A percentile compares a stretch with the other conserved stretches of the same genome.
These are phyloP conservation scores for Coniella lustricola DNA, from an alignment of 2,329 filamentous ascomycete species.

Conservation along the genomic window DNA sequence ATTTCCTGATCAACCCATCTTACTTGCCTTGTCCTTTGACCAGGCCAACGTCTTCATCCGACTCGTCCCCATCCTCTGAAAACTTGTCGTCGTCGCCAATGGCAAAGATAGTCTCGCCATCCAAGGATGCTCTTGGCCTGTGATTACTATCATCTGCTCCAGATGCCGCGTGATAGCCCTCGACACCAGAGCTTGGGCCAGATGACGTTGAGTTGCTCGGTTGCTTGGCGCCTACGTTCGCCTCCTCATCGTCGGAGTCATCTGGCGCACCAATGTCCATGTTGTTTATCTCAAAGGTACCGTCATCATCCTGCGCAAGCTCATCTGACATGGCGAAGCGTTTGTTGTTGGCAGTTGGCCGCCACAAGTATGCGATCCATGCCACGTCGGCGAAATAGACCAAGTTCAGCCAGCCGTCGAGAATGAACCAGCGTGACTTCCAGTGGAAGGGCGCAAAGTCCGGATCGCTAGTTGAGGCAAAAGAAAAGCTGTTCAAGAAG, in stretches of 20 bases:
- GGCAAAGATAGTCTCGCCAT: constrained; percentile 93
- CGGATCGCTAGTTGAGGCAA: constrained; percentile 75
- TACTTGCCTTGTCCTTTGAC: constrained; percentile 39
- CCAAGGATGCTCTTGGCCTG: constrained; percentile 47
- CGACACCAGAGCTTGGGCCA: constrained; percentile 14
- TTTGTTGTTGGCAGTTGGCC: constrained; percentile 92
- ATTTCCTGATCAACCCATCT: not conserved
- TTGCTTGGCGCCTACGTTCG: constrained; percentile 35
- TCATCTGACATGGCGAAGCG: constrained; percentile 99
- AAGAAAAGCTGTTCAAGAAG: constrained; percentile 95
- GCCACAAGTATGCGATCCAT: constrained; percentile 93
- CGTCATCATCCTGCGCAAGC: constrained; percentile 87
- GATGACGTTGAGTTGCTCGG: constrained; percentile 16
- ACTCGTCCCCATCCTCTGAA: constrained; percentile 58
- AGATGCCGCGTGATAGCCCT: constrained; percentile 8
- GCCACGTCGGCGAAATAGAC: constrained; percentile 92
- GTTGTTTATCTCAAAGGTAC: constrained; percentile 87
- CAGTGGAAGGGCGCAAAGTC: constrained; percentile 95
- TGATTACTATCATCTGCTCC: constrained; percentile 16
- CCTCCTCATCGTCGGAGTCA: constrained; percentile 54
- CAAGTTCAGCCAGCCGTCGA: constrained; percentile 95
- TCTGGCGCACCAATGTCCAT: constrained; percentile 79
- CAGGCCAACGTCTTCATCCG: constrained; percentile 51
- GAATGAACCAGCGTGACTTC: constrained; percentile 94
- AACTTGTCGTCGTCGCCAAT: constrained; percentile 86